These are phyloP conservation scores for Annulohypoxylon moriforme DNA, from an alignment of 495 filamentous ascomycete species.

Conservation along the genomic window DNA sequence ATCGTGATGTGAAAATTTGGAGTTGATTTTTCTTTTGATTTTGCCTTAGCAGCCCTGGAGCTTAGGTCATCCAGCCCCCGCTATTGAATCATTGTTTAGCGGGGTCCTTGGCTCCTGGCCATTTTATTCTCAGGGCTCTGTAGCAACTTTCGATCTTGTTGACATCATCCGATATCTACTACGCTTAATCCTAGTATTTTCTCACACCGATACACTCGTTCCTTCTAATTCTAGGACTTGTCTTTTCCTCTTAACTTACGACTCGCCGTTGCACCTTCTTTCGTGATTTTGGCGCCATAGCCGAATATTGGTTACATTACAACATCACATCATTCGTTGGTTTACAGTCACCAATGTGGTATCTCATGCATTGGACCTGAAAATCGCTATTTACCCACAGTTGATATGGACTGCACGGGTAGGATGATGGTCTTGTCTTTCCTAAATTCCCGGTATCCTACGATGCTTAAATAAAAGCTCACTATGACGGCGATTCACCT, in stretches of 20 bases:
- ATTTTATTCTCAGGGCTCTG: background rate
- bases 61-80: background rate
- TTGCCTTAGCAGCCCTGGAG: background rate
- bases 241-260: background rate
- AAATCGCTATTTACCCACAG: background rate
- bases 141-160: background rate
- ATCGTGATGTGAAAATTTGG: slow-evolving; percentile 29
- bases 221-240: background rate
- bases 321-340: background rate
- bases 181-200: background rate
- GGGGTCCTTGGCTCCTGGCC: background rate
- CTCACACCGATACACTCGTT: background rate
- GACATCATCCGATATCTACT: background rate
- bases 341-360: background rate
- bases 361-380: background rate
- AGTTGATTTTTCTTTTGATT: slow-evolving; percentile 5
- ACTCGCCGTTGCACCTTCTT: background rate
- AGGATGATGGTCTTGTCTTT: background rate
- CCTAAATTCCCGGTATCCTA: background rate
- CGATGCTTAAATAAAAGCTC: background rate
- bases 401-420: too few relatives aligned
- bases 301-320: background rate
- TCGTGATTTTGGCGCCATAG: slow-evolving; percentile 15
- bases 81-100: background rate
- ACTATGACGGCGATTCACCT: background rate